Evolutionary conservation across 83 land plant genomes (phyloP).

Genomic region (Thuja plicata): DNA sequence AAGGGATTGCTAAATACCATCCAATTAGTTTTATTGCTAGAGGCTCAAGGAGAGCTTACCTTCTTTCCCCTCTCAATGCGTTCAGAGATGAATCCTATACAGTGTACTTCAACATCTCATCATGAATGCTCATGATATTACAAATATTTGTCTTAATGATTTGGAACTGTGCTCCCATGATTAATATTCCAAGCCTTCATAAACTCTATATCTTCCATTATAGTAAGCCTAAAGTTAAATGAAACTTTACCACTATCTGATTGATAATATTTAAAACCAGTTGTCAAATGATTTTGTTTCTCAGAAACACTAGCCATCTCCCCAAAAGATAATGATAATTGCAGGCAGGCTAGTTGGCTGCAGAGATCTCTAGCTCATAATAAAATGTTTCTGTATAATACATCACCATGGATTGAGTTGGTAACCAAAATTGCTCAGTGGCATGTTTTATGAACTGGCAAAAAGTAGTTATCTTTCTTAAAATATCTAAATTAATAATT

Average conservation of each 20-base stretch:
- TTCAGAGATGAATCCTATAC: constrained; percentile 77
- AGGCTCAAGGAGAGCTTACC: constrained; percentile 48
- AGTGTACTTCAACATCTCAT: constrained; percentile 62
- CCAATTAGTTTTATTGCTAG: constrained; percentile 76
- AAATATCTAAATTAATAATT: too few species aligned
- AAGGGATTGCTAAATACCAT: constrained; percentile 58
- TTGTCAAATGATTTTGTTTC: background rate
- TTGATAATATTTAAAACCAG: background rate
- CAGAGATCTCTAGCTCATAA: background rate
- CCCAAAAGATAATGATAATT: background rate
- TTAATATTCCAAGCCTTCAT: background rate
- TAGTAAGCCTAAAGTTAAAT: background rate
- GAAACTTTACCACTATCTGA: background rate
- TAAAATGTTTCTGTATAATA: background rate
- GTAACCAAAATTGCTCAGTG: background rate
- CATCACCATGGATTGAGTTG: background rate
- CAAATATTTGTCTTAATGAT: background rate
- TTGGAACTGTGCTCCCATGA: background rate
- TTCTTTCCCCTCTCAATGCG: constrained; percentile 57
- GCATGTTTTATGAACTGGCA: background rate
- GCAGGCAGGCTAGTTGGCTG: background rate
- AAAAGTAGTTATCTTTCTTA: background rate
- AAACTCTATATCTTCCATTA: background rate
- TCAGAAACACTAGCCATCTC: background rate
- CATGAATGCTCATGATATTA: background rate